Base-by-base conservation (phyloP, 2,329 filamentous ascomycete species). In the Aureobasidium sp. region DNA sequence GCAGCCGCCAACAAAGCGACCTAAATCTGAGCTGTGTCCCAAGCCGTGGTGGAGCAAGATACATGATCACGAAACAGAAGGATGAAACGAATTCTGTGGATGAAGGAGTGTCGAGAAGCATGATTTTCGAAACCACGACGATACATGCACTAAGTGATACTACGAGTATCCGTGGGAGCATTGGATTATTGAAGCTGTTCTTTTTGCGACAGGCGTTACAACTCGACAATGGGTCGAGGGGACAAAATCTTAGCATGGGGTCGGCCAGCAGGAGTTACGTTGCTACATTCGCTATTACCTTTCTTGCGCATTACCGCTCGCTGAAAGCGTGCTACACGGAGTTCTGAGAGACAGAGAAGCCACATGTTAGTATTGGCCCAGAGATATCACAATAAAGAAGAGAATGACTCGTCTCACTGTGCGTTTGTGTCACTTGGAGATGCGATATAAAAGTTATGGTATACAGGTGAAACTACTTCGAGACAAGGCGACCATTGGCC, bases 1-100 rank as follows among this genome's bases (percentile, higher is more conserved):
- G 64, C 67, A 38, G 54, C 53, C 35, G 38, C 53, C n/a, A 35
- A 31, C 29, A 57, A 57, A 29, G n/a, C 53, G 11, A 45, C 53
- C 27, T 57, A 57, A 11, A 19, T 25, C 21, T 10, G 10, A 4
- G n/a, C 35, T 25, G 23, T 35, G 17, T 35, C 46, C 11, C 10
- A 46, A 21, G 10, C 25, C 17, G 13, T n/a, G 27, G 21, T 31
- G 13, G 38, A 23, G 9, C 38, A 27, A 53, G 3, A 42, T 13
- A 46, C 21, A 35, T 27, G 53, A 35, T 35, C 15, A 37, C 40
- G 53, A 57, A 57, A 19, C 38, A 57, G 31, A 23, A 35, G 40
- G 42, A 38, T 46, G 54, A 47, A 29, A 57, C 33, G 42, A 21
- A 19, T 46, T 37, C 21, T 38, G 42, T 43, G 40, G 21, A 57